phyloP scores from a whole-genome alignment of 257 asterid genomes.

The Echium plantagineum region DNA sequence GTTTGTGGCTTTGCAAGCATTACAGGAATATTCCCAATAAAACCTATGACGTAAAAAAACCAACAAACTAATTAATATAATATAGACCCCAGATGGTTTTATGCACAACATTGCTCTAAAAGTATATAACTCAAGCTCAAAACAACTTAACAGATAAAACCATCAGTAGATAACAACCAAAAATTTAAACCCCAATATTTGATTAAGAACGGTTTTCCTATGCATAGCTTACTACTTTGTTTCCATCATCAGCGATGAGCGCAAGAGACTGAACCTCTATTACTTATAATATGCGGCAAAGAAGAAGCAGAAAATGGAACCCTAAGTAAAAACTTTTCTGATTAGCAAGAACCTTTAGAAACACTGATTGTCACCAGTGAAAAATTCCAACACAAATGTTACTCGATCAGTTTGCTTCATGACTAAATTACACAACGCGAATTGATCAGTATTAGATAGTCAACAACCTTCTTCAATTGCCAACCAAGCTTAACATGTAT shows the following conservation, averaged over 20 bases:
- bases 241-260: no score
- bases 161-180: no score
- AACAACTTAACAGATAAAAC: not conserved
- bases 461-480: no score
- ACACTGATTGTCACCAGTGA: not conserved
- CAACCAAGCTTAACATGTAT: no score
- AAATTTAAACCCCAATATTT: no score
- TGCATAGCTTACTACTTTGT: no score
- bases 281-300: not conserved
- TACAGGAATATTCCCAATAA: conserved; percentile 75
- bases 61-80: conserved; percentile 3
- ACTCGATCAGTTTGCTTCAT: not conserved
- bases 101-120: not conserved
- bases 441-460: no score
- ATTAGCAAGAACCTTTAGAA: not conserved
- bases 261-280: no score
- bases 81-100: not conserved
- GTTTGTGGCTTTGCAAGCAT: conserved; percentile 96
- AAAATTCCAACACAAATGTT: not conserved
- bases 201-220: no score
- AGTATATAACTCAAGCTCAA: no score
- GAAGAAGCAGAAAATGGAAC: not conserved
- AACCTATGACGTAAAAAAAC: conserved; percentile 32
- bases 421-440: not conserved
- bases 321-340: not conserved